These are phyloP conservation scores for Cercospora canescens DNA, from an alignment of 2,329 filamentous ascomycete species.

Conservation along the genomic window DNA sequence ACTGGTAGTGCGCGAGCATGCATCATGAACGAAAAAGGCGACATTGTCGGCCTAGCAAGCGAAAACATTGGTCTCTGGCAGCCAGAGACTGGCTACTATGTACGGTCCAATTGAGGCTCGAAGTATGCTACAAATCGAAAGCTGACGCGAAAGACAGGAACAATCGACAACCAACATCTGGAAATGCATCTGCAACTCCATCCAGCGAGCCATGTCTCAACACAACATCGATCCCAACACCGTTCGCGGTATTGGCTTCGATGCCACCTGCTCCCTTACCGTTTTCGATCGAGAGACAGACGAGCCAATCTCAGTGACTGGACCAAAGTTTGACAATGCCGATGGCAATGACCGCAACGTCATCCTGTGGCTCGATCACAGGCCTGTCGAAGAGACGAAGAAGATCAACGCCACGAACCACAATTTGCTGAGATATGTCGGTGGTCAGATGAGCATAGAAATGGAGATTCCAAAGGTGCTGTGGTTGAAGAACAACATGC, in stretches of 20 bases:
- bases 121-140: not conserved
- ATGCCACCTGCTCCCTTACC: slow-evolving; percentile 95
- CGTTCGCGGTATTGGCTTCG: slow-evolving; percentile 91
- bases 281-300: slow-evolving; percentile 89
- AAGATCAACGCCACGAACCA: slow-evolving; percentile 92
- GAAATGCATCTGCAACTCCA: slow-evolving; percentile 87
- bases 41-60: slow-evolving; percentile 68
- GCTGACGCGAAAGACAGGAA: slow-evolving; percentile 57
- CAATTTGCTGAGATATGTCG: slow-evolving; percentile 92
- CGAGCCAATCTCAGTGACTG: slow-evolving; percentile 87
- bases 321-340: slow-evolving; percentile 75
- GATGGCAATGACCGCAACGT: slow-evolving; percentile 87
- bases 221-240: slow-evolving; percentile 73
- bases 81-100: slow-evolving; percentile 57
- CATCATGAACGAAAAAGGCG: slow-evolving; percentile 87
- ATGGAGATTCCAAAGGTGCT: slow-evolving; percentile 99
- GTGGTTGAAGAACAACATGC: slow-evolving; percentile 99
- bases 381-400: slow-evolving; percentile 84
- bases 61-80: slow-evolving; percentile 56
- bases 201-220: slow-evolving; percentile 78
- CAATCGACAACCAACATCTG: slow-evolving; percentile 98
- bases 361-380: slow-evolving; percentile 95
- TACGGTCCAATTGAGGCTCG: slow-evolving; percentile 29
- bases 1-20: slow-evolving; percentile 94
- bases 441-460: slow-evolving; percentile 97